Percentiles rank a stretch among this genome's conserved stretches.
phyloP scores from a whole-genome alignment of 2,329 filamentous ascomycete species.

The Lecanosticta acicola region DNA sequence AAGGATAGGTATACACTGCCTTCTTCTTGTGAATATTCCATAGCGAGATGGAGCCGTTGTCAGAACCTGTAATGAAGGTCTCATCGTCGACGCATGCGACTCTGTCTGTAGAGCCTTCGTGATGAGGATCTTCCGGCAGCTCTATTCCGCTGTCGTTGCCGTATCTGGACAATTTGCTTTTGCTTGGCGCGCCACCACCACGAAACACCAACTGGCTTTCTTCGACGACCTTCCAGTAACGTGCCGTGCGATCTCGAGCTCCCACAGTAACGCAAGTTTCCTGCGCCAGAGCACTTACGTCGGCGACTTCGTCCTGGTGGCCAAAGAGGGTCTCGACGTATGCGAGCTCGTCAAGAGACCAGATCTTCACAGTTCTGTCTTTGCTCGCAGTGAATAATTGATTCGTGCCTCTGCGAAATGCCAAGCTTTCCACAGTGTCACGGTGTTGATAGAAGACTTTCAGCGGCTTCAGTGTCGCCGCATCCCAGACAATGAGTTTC shows the following conservation, averaged over 20 bases:
- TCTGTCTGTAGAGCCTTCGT: conserved; percentile 83
- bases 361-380: conserved; percentile 92
- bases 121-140: conserved; percentile 43
- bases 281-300: conserved; percentile 73
- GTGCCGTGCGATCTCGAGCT: conserved; percentile 80
- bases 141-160: conserved; percentile 35
- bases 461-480: conserved; percentile 68
- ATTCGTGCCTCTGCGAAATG: conserved; percentile 68
- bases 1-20: conserved; percentile 69
- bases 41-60: conserved; percentile 79
- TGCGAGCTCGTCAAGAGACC: conserved; percentile 84
- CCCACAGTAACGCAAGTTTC: conserved; percentile 91
- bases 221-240: conserved; percentile 93
- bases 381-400: conserved; percentile 87
- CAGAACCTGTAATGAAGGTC: conserved; percentile 86
- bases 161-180: conserved; percentile 41
- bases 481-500: conserved; percentile 82
- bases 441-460: conserved; percentile 88
- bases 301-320: conserved; percentile 84
- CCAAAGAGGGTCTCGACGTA: conserved; percentile 96
- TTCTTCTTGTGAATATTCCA: conserved; percentile 96
- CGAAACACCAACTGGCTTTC: conserved; percentile 94
- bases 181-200: conserved; percentile 58
- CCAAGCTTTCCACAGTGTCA: conserved; percentile 76
- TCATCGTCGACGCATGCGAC: conserved; percentile 84